A percentile compares a stretch with the other conserved stretches of the same genome.
phyloP scores from a whole-genome alignment of 2,329 filamentous ascomycete genomes.

The Colletotrichum cordylinicola region DNA sequence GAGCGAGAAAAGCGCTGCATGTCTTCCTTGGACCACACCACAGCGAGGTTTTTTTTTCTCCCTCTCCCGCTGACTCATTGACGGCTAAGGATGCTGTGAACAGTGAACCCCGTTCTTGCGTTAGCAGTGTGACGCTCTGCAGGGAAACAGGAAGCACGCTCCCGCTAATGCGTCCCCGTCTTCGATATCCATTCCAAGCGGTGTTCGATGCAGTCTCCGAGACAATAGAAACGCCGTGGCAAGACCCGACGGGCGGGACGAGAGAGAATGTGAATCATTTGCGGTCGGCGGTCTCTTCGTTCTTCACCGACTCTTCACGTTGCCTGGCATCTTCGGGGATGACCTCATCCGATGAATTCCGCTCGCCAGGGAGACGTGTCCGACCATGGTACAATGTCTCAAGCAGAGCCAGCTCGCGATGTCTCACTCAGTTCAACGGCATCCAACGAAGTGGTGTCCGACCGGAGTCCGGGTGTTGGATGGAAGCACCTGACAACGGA shows the following conservation, averaged over 20 bases:
- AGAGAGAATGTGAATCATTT: background rate
- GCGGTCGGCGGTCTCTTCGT: background rate
- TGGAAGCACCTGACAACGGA: constrained; percentile 1
- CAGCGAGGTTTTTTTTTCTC: background rate
- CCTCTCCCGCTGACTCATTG: constrained; percentile 11
- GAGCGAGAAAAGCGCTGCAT: background rate
- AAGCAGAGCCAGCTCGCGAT: background rate
- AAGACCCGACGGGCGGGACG: background rate
- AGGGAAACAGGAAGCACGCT: constrained; percentile 17
- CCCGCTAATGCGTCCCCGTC: constrained; percentile 20
- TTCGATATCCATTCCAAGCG: constrained; percentile 18
- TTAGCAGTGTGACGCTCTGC: constrained; percentile 22
- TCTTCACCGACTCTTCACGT: constrained; percentile 25
- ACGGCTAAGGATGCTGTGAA: constrained; percentile 17
- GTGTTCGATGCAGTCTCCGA: constrained; percentile 20
- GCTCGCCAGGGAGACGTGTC: background rate
- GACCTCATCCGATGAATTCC: constrained; percentile 14
- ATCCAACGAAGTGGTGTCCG: constrained; percentile 5
- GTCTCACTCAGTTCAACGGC: constrained; percentile 6
- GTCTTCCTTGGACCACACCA: background rate
- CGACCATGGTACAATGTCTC: background rate
- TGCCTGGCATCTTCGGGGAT: constrained; percentile 7
- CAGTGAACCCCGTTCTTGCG: background rate
- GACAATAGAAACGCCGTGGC: constrained; percentile 16
- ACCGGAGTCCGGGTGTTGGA: background rate